Percentiles rank a stretch among this genome's conserved stretches.
Evolutionary conservation across 306 rosid species (phyloP).

Genomic region (Vicia faba): DNA sequence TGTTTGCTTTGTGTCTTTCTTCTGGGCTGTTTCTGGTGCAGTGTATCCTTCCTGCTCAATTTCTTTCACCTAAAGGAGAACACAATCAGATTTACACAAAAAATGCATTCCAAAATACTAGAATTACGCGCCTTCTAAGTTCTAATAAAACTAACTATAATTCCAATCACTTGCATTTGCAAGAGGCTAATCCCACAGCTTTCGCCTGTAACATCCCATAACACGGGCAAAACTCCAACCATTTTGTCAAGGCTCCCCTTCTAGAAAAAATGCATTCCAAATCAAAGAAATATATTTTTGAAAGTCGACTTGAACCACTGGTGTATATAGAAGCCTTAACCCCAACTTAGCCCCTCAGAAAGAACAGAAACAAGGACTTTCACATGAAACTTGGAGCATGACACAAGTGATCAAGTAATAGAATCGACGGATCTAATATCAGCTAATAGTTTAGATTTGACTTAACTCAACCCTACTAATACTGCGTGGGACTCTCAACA

Average conservation of each 20-base stretch:
- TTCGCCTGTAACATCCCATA: no score
- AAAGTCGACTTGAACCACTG: neutral
- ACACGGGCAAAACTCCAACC: no score
- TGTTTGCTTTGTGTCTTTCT: constrained; percentile 73
- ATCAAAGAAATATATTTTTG: neutral
- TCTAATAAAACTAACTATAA: no score
- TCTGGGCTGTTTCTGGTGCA: constrained; percentile 58
- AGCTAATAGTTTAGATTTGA: neutral
- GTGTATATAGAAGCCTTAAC: neutral
- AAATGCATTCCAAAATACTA: neutral
- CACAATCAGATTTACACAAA: constrained; percentile 16
- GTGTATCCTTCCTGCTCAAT: constrained; percentile 73
- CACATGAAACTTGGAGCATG: neutral
- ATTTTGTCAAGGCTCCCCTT: no score
- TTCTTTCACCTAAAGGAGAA: constrained; percentile 73
- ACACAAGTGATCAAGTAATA: neutral
- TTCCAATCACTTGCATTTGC: neutral
- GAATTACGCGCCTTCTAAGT: neutral
- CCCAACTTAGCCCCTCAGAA: neutral
- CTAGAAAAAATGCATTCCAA: neutral
- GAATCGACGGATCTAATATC: neutral
- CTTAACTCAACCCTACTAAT: neutral
- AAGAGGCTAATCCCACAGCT: neutral
- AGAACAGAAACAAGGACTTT: neutral
- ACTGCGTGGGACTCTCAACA: neutral